phyloP scores from a whole-genome alignment of 805 yeast species.

The Myxozyma nipponensis region DNA sequence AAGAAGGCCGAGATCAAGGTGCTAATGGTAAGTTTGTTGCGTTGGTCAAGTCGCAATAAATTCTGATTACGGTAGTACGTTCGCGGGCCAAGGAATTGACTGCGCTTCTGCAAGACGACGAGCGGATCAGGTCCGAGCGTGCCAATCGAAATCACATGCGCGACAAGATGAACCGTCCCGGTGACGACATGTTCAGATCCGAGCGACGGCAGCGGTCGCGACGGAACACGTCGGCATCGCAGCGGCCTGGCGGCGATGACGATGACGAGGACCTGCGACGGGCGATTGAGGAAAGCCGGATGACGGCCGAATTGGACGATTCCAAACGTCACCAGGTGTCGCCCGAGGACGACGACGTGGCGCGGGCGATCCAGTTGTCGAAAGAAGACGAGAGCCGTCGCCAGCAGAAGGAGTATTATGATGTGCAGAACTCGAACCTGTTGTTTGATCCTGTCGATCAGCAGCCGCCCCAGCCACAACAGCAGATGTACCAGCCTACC shows the following conservation, averaged over 20 bases:
- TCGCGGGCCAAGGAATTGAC: slow-evolving; percentile 89
- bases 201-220: slow-evolving; percentile 6
- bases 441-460: slow-evolving; percentile 12
- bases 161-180: slow-evolving; percentile 16
- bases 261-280: slow-evolving; percentile 71
- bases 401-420: slow-evolving; percentile 27
- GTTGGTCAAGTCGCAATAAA: background rate
- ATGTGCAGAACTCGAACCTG: slow-evolving; percentile 16
- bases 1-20: slow-evolving; percentile 78
- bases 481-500: slow-evolving; percentile 4
- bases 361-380: slow-evolving; percentile 65
- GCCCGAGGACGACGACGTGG: slow-evolving; percentile 57
- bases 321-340: slow-evolving; percentile 44
- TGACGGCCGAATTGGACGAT: slow-evolving; percentile 77
- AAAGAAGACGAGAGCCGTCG: slow-evolving; percentile 66
- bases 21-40: slow-evolving; percentile 45
- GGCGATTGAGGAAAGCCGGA: slow-evolving; percentile 74
- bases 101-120: slow-evolving; percentile 73
- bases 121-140: slow-evolving; percentile 70
- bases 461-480: slow-evolving; percentile 1
- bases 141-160: slow-evolving; percentile 37
- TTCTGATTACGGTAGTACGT: slow-evolving; percentile 42
- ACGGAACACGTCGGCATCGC: slow-evolving; percentile 7
- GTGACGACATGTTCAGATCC: slow-evolving; percentile 11
- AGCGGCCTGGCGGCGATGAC: slow-evolving; percentile 25